Evolutionary conservation across 805 yeast genomes (phyloP).

Genomic region (Metschnikowia similis): DNA sequence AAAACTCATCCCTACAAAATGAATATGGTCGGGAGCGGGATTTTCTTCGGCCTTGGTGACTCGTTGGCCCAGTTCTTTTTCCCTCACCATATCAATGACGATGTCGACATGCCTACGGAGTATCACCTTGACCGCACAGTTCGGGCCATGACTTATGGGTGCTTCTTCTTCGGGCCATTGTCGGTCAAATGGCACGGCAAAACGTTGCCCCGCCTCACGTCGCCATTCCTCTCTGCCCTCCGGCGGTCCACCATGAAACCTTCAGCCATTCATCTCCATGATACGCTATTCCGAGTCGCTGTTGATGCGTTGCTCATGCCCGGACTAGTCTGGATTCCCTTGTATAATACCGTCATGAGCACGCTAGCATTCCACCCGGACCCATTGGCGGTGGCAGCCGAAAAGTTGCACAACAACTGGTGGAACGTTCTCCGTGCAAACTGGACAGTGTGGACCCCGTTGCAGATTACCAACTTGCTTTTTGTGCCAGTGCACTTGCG

Average conservation of each 20-base stretch:
- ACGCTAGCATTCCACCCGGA: slow-evolving; percentile 32
- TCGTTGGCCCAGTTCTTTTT: slow-evolving; percentile 37
- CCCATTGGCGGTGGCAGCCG: slow-evolving; percentile 29
- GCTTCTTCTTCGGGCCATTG: slow-evolving; percentile 36
- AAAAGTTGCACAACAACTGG: slow-evolving; percentile 36
- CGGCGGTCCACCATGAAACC: slow-evolving; percentile 11
- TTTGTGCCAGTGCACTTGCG: slow-evolving; percentile 38
- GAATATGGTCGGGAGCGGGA: slow-evolving; percentile 52
- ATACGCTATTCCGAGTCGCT: slow-evolving; percentile 22
- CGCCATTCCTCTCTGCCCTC: slow-evolving; percentile 27
- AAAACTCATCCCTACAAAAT: slow-evolving; percentile 47
- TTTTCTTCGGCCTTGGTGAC: slow-evolving; percentile 41
- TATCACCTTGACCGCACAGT: slow-evolving; percentile 28
- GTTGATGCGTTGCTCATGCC: slow-evolving; percentile 37
- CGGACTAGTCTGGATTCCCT: slow-evolving; percentile 38
- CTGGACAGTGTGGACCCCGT: slow-evolving; percentile 42
- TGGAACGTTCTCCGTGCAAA: slow-evolving; percentile 37
- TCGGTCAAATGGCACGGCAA: slow-evolving; percentile 38
- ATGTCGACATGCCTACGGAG: slow-evolving; percentile 16
- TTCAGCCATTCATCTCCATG: slow-evolving; percentile 17
- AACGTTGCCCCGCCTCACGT: slow-evolving; percentile 32
- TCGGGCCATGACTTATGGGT: slow-evolving; percentile 37
- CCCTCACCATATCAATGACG: slow-evolving; percentile 27
- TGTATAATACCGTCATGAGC: slow-evolving; percentile 39
- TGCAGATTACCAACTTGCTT: slow-evolving; percentile 35